These are phyloP conservation scores for Vitis rotundifolia DNA, from an alignment of 164 flowering plant genomes.

Conservation along the genomic window DNA sequence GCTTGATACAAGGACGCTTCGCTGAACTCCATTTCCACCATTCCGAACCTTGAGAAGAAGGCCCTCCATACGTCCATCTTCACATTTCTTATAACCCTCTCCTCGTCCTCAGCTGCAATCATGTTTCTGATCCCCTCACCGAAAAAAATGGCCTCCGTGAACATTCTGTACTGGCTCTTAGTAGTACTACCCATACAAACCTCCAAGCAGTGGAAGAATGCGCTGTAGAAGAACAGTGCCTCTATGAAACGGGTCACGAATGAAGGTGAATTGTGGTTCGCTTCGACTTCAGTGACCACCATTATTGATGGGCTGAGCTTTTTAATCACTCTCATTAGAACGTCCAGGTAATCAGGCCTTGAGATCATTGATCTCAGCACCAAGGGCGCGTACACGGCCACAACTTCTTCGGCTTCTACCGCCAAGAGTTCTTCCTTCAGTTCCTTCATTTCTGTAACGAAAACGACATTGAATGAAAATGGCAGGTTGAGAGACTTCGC, in stretches of 20 bases:
- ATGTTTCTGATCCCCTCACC: conserved; percentile 25
- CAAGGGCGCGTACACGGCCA: conserved; percentile 19
- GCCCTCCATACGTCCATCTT: conserved; percentile 43
- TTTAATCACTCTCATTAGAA: conserved; percentile 26
- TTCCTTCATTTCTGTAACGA: conserved; percentile 12
- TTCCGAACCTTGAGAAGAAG: conserved; percentile 35
- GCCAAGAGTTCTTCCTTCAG: conserved; percentile 20
- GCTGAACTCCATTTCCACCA: conserved; percentile 38
- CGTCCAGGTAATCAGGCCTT: conserved; percentile 27
- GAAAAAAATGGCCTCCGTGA: conserved; percentile 10
- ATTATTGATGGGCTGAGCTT: conserved; percentile 27
- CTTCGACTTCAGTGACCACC: conserved; percentile 37
- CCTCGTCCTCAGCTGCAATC: conserved; percentile 29
- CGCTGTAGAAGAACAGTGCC: conserved; percentile 30
- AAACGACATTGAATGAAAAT: conserved; percentile 25
- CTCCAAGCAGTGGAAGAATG: conserved; percentile 40
- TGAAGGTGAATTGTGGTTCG: conserved; percentile 34
- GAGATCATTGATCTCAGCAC: conserved; percentile 28
- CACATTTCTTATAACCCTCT: conserved; percentile 30
- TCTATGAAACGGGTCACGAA: conserved; percentile 39
- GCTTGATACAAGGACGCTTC: conserved; percentile 32
- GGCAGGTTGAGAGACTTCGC: conserved; percentile 32
- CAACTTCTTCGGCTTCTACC: conserved; percentile 19
- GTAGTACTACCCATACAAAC: conserved; percentile 11
- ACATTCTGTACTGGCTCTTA: conserved; percentile 1